phyloP scores from a whole-genome alignment of 352 stramenopile genomes.

The Globisporangium polare region DNA sequence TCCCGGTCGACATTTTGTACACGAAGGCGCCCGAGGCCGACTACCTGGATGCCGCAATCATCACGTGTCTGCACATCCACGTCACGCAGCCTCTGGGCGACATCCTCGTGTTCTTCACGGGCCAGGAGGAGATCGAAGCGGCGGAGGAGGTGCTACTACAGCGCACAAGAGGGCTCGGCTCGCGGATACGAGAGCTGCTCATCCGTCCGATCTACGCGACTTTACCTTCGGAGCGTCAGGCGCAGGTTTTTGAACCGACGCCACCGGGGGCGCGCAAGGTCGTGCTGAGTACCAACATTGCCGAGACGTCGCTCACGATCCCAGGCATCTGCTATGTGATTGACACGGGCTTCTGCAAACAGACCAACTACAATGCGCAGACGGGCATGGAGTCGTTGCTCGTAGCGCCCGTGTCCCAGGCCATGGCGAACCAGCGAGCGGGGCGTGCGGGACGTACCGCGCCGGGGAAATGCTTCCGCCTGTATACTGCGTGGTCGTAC shows the following conservation, averaged over 20 bases:
- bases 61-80: conserved; percentile 99
- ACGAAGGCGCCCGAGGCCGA: conserved; percentile 98
- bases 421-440: conserved; percentile 95
- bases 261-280: conserved; percentile 96
- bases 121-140: conserved; percentile 99
- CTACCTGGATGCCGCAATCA: conserved; percentile 98
- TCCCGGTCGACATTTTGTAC: conserved; percentile 97
- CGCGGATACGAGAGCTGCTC: conserved; percentile 97
- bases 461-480: conserved; percentile 98
- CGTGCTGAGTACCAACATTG: conserved; percentile 99
- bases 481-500: conserved; percentile 99
- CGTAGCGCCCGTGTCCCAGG: conserved; percentile 97
- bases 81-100: conserved; percentile 97
- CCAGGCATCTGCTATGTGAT: conserved; percentile 99
- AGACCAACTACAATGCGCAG: conserved; percentile 98
- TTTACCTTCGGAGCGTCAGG: conserved; percentile 97
- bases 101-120: conserved; percentile 99
- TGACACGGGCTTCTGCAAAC: conserved; percentile 99
- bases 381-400: conserved; percentile 99
- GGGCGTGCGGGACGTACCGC: conserved; percentile 94
- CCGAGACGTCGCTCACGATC: conserved; percentile 99
- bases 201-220: conserved; percentile 99
- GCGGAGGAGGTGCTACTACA: conserved; percentile 95
- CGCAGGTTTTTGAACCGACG: conserved; percentile 99
- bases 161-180: conserved; percentile 92